Conservation (phyloP, 345 rosid genomes). For the Eutrema japonicum region DNA sequence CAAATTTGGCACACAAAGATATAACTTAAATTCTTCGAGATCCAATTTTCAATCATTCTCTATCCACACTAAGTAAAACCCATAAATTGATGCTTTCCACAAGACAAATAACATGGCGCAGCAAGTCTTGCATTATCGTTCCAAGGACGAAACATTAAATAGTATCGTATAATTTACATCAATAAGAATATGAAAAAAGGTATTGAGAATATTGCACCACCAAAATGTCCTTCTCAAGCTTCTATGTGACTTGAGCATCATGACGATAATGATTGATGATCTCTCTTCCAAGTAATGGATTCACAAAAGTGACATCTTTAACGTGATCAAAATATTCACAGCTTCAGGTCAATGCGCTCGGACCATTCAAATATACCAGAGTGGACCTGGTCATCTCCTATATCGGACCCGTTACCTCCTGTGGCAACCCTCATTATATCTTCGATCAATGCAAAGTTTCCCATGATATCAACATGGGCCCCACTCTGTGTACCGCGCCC, state of each 20-base stretch:
- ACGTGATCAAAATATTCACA: constrained; percentile 45
- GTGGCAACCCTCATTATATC: constrained; percentile 85
- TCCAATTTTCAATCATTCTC: background rate
- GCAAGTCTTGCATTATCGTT: constrained; percentile 27
- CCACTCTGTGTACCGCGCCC: constrained; percentile 96
- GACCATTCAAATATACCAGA: constrained; percentile 90
- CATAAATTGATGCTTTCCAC: constrained; percentile 20
- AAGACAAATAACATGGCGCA: constrained; percentile 31
- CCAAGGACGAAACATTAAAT: constrained; percentile 22
- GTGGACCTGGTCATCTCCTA: constrained; percentile 85
- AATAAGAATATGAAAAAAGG: constrained; percentile 10
- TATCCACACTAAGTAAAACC: background rate
- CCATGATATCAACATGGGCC: constrained; percentile 94
- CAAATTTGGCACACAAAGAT: background rate
- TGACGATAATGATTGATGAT: background rate
- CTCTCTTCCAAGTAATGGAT: constrained; percentile 25
- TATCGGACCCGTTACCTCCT: constrained; percentile 76
- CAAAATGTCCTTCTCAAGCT: constrained; percentile 28
- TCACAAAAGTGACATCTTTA: constrained; percentile 33
- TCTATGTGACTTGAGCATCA: constrained; percentile 28
- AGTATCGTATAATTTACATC: constrained; percentile 34
- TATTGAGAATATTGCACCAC: constrained; percentile 29
- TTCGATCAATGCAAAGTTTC: constrained; percentile 90
- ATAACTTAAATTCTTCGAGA: background rate
- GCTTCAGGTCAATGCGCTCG: constrained; percentile 64